These are phyloP conservation scores for Acidomyces sp. DNA, from an alignment of 495 filamentous ascomycete species.

Conservation along the genomic window DNA sequence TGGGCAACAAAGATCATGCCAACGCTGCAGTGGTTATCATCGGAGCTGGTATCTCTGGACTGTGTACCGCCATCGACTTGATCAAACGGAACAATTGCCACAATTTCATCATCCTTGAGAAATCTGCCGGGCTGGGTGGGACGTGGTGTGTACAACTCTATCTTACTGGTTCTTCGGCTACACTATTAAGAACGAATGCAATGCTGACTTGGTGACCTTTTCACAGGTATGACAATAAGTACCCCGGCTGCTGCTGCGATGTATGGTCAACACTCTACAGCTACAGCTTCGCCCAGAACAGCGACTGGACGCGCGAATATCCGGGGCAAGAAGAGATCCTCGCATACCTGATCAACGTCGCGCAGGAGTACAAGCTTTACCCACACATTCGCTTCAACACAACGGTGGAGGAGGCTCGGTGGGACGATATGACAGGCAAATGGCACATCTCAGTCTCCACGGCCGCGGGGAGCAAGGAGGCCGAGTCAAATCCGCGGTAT, in stretches of 20 bases:
- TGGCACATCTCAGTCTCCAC: conserved; percentile 39
- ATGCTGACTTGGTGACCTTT: too few species aligned
- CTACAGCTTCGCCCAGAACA: conserved; percentile 53
- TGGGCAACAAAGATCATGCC: conserved; percentile 29
- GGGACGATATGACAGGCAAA: conserved; percentile 42
- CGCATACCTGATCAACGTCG: conserved; percentile 43
- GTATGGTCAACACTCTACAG: conserved; percentile 44
- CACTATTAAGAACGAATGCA: too few species aligned
- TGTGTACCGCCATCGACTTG: conserved; percentile 46
- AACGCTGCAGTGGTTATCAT: conserved; percentile 42
- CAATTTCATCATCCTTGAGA: conserved; percentile 45
- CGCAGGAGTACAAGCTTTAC: conserved; percentile 47
- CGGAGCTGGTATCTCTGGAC: conserved; percentile 40
- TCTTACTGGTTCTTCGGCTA: too few species aligned
- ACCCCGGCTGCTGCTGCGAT: conserved; percentile 43
- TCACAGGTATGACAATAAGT: conserved; percentile 37
- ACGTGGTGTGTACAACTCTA: conserved; percentile 44
- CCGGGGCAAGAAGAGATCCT: conserved; percentile 50
- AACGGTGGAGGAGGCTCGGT: conserved; percentile 37
- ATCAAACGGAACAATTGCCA: conserved; percentile 39
- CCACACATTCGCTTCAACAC: conserved; percentile 45
- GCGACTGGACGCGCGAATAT: conserved; percentile 33
- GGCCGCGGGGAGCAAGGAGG: conserved; percentile 34
- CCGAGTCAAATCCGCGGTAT: conserved; percentile 33
- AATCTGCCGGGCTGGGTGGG: conserved; percentile 40